Evolutionary conservation across 345 rosid genomes (phyloP).

Genomic region (Gossypium stocksii): DNA sequence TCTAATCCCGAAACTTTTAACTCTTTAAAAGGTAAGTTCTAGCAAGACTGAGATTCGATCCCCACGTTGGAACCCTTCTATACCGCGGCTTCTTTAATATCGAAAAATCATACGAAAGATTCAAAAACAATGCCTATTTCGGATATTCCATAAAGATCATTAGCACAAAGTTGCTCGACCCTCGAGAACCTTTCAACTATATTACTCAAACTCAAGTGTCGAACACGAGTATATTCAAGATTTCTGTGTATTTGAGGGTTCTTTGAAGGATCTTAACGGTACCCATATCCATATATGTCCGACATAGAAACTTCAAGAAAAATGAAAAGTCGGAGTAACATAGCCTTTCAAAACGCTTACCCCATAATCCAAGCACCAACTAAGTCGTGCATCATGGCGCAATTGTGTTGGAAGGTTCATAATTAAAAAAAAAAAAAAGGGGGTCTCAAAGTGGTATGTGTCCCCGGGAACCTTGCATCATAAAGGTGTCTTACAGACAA

Average conservation of each 20-base stretch:
- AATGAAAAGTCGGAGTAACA: not conserved
- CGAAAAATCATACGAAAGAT: too few relatives aligned
- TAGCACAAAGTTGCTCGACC: slow-evolving; percentile 3
- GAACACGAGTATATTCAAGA: not conserved
- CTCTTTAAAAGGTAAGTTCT: too few relatives aligned
- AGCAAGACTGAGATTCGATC: too few relatives aligned
- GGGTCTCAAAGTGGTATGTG: not conserved
- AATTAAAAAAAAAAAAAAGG: not conserved
- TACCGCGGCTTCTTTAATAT: too few relatives aligned
- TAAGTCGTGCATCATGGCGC: not conserved
- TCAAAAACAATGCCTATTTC: slow-evolving; percentile 21
- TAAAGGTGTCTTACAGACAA: not conserved
- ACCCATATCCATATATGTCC: not conserved
- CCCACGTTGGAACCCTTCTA: too few relatives aligned
- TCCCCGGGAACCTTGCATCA: not conserved
- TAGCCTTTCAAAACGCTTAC: not conserved
- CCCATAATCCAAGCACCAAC: not conserved
- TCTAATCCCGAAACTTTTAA: too few relatives aligned
- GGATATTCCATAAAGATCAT: slow-evolving; percentile 19
- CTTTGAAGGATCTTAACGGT: not conserved
- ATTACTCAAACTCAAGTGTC: too few relatives aligned
- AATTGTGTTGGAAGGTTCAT: not conserved
- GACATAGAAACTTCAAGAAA: slow-evolving; percentile 15
- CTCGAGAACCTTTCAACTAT: not conserved
- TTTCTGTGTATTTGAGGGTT: not conserved